Percentiles rank a stretch among this genome's conserved stretches.
Conservation (phyloP, 2,329 filamentous ascomycete genomes). For the Capronia epimyces region DNA sequence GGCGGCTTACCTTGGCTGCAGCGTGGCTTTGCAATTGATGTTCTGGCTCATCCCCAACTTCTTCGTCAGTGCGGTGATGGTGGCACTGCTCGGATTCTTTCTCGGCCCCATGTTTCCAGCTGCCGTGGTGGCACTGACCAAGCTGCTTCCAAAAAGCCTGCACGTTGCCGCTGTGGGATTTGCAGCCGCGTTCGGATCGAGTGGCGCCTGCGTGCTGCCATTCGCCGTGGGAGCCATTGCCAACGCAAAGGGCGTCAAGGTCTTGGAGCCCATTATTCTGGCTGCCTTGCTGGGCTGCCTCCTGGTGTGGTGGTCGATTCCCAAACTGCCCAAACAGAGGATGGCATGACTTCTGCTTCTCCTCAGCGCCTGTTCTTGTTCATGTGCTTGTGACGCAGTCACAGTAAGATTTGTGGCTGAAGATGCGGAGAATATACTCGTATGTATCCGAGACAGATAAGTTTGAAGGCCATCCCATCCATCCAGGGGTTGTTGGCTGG, state of each 20-base stretch:
- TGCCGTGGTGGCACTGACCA: conserved; percentile 22
- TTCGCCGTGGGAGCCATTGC: conserved; percentile 39
- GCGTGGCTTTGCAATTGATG: conserved; percentile 60
- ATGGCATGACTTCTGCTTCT: conserved; percentile 13
- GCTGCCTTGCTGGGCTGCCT: conserved; percentile 32
- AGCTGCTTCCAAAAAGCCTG: conserved; percentile 24
- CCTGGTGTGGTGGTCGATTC: conserved; percentile 23
- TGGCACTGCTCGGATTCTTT: conserved; percentile 67
- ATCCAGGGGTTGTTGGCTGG: too few relatives aligned
- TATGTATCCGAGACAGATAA: too few relatives aligned
- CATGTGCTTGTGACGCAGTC: not conserved
- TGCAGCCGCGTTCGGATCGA: conserved; percentile 69
- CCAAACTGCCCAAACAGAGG: conserved; percentile 23
- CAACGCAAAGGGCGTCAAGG: conserved; percentile 50
- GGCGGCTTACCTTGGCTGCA: conserved; percentile 55
- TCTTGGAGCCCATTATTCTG: conserved; percentile 51
- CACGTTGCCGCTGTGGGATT: conserved; percentile 24
- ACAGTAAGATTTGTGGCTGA: not conserved
- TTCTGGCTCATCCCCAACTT: conserved; percentile 76
- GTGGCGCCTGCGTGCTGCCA: conserved; percentile 50
- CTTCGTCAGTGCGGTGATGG: conserved; percentile 63
- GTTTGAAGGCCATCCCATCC: too few relatives aligned
- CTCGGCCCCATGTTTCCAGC: conserved; percentile 69
- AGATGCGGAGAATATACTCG: too few relatives aligned
- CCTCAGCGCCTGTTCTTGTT: not conserved